Conservation (phyloP, 352 stramenopile genomes). For the Peronospora farinosa region DNA sequence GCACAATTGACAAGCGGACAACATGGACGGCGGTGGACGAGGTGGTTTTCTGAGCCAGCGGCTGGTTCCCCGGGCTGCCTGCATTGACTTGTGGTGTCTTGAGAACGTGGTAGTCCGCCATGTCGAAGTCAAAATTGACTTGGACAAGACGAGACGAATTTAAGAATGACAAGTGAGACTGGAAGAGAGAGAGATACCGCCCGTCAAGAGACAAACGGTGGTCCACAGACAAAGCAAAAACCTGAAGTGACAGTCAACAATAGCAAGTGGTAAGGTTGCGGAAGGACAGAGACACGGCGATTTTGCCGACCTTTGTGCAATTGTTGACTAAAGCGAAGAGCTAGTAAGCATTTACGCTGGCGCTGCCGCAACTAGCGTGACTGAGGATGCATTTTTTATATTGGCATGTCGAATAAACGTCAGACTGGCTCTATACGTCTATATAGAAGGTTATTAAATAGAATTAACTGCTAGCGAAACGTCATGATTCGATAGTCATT, state of each 20-base stretch:
- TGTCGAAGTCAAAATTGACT: constrained; percentile 4
- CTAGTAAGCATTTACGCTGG: too few relatives aligned
- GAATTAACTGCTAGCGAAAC: too few relatives aligned
- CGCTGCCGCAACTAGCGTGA: too few relatives aligned
- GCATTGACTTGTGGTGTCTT: constrained; percentile 27
- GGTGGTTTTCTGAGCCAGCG: not conserved
- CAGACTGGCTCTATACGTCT: too few relatives aligned
- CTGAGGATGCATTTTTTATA: too few relatives aligned
- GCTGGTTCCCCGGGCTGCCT: constrained; percentile 2
- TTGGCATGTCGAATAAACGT: too few relatives aligned
- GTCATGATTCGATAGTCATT: too few relatives aligned
- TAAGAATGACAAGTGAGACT: constrained; percentile 7
- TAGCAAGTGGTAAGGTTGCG: too few relatives aligned
- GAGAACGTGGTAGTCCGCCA: constrained; percentile 27
- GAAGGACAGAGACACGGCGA: too few relatives aligned
- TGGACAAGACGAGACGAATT: constrained; percentile 14
- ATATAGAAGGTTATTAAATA: too few relatives aligned
- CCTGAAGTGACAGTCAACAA: not conserved
- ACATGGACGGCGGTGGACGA: constrained; percentile 23
- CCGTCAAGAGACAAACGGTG: constrained; percentile 8
- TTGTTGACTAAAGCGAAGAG: constrained; percentile 3
- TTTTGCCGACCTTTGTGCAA: not conserved
- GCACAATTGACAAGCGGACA: constrained; percentile 30
- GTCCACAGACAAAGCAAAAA: constrained; percentile 15
- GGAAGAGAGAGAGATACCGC: not conserved